Base-by-base conservation (phyloP, 768 basidiomycete genomes). In the Hericium alpestre region DNA sequence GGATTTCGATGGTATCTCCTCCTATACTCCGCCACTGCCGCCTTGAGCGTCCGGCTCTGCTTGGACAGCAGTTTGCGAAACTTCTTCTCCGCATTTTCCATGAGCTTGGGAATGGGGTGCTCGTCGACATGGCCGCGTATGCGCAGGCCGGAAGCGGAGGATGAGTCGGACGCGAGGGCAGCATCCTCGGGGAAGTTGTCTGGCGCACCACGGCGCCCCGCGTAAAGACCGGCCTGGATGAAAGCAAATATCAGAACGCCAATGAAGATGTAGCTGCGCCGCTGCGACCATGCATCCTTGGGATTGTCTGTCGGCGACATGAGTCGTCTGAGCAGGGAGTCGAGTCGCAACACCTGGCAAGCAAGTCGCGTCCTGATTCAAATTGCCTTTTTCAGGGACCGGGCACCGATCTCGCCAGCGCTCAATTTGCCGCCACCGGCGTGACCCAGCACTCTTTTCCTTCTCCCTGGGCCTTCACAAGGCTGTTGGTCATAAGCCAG, bases 61-160 rank as follows among this genome's bases (percentile, higher is more conserved):
- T 76, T 74, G 2, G 73, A 74, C 27, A 98, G 71, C 64, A 86
- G 78, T 38, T 72, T 69, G 38, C 81, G 76, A 69, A 84, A 97
- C 54, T 77, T 76, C n/a, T 67, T 68, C 67, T 92, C 90, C 1
- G 93, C 96, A 2, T 90, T 82, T 11, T 81, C 79, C 79, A 98
- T 88, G 62, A 97, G 80, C 39, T 73, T 75, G 0, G 91, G 77
- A 60, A 98, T 96, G 6, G 95, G 94, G 68, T 99, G 92, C 15
- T 71, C 67, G n/a, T 62, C 58, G 52, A 72, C 59, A 8, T 51
- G 54, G 0, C 65, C 64, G 12, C 60, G 58, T 7, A 63, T 48
- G 40, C 60, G 55, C 13, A 59, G 50, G 20, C 50, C 40, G 1
- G 53, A 25, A 37, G 69, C 65, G 32, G 63, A 57, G 38, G 69